Evolutionary conservation across 192 early-diverging fungal genomes (phyloP).

Genomic region (Umbelopsis isabellina): DNA sequence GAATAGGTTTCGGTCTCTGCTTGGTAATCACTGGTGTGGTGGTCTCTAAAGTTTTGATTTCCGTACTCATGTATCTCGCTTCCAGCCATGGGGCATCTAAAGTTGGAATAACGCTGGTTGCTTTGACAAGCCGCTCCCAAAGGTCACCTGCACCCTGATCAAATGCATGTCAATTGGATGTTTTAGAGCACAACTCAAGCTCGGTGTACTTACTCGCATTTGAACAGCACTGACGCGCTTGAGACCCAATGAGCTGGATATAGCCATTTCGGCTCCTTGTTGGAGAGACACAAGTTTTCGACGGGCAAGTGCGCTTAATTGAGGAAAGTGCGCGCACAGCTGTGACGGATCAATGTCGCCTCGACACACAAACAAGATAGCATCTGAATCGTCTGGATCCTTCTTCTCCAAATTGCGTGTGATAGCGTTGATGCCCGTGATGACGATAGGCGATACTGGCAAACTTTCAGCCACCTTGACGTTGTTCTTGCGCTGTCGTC

Average conservation of each 20-base stretch:
- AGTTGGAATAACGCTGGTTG: background rate
- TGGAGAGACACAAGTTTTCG: background rate
- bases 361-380: constrained; percentile 11
- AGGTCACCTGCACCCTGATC: background rate
- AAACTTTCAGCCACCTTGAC: background rate
- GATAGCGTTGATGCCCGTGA: constrained; percentile 3
- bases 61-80: background rate
- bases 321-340: background rate
- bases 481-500: constrained; percentile 5
- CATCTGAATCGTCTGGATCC: constrained; percentile 14
- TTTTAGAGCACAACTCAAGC: background rate
- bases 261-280: background rate
- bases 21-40: background rate
- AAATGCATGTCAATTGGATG: background rate
- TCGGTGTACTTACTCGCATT: background rate
- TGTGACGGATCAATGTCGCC: background rate
- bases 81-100: constrained; percentile 3
- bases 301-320: background rate
- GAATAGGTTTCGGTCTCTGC: background rate
- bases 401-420: background rate
- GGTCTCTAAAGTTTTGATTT: constrained; percentile 8
- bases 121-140: background rate
- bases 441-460: background rate
- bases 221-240: constrained; percentile 4
- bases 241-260: background rate